A percentile compares a stretch with the other conserved stretches of the same genome.
Evolutionary conservation across 2,329 filamentous ascomycete species (phyloP).

Genomic region (Byssochlamys sp.): DNA sequence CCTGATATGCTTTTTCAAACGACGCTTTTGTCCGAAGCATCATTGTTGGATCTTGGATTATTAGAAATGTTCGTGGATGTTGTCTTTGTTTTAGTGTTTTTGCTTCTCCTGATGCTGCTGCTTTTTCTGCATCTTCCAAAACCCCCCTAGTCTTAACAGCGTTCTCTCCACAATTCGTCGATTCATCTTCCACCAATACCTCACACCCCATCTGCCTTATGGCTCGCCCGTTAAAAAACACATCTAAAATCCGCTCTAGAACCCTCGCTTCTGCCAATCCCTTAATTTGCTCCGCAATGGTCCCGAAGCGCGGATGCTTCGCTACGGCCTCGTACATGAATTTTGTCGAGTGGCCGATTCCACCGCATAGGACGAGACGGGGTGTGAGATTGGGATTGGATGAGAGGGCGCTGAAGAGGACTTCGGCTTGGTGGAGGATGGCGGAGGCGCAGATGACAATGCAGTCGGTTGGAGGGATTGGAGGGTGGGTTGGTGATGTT

Average conservation of each 20-base stretch:
- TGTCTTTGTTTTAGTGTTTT: too few relatives aligned
- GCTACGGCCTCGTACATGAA: constrained; percentile 34
- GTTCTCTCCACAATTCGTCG: not conserved
- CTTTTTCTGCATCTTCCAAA: not conserved
- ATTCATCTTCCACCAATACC: not conserved
- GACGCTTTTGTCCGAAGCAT: constrained; percentile 32
- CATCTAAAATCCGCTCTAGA: not conserved
- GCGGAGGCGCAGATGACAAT: constrained; percentile 35
- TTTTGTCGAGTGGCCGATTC: constrained; percentile 38
- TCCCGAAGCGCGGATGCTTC: constrained; percentile 16
- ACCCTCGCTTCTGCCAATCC: not conserved
- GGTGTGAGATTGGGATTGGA: constrained; percentile 19
- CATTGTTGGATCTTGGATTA: constrained; percentile 42
- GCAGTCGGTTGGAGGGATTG: constrained; percentile 20
- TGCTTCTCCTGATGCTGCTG: not conserved
- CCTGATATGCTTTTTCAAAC: constrained; percentile 31
- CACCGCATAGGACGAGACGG: constrained; percentile 35
- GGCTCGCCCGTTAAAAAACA: not conserved
- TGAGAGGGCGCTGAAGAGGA: constrained; percentile 26
- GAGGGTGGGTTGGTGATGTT: constrained; percentile 10
- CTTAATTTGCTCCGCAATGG: constrained; percentile 5
- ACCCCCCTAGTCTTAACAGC: not conserved
- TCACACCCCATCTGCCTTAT: not conserved
- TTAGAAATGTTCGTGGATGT: constrained; percentile 15
- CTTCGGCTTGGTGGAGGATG: constrained; percentile 26